Percentiles rank a stretch among this genome's conserved stretches.
These are phyloP conservation scores for Penicillium waksmanii DNA, from an alignment of 495 filamentous ascomycete species.

Conservation along the genomic window DNA sequence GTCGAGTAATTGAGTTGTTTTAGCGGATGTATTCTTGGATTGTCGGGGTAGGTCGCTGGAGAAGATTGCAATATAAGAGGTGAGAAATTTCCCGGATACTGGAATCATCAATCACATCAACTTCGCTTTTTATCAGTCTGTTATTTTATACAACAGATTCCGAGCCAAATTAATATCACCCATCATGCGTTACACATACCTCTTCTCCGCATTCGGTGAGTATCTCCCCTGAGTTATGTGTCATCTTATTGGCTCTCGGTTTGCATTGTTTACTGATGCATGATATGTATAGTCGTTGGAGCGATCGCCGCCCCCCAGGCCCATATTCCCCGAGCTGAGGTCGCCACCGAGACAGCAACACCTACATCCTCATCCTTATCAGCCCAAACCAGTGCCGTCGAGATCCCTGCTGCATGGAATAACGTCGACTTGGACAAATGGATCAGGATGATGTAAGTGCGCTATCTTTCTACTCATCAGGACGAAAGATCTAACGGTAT, in stretches of 20 bases:
- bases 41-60: not conserved
- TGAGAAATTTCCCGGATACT: not conserved
- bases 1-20: not conserved
- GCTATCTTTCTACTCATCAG: not conserved
- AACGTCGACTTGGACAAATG: slow-evolving; percentile 1
- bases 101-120: not conserved
- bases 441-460: not conserved
- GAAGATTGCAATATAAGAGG: not conserved
- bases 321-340: not conserved
- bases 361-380: not conserved
- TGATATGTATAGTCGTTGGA: not conserved
- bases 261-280: not conserved
- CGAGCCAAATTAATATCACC: not conserved
- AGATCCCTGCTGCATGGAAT: not conserved
- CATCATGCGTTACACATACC: not conserved
- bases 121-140: not conserved
- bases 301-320: not conserved
- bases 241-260: no score
- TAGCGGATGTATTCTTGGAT: not conserved
- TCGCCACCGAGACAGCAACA: not conserved
- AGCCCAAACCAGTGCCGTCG: not conserved
- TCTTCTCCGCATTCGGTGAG: not conserved
- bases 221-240: not conserved
- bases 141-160: not conserved
- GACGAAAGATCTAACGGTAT: not conserved